phyloP scores from a whole-genome alignment of 495 filamentous ascomycete species.

The Trichoderma gamsii region DNA sequence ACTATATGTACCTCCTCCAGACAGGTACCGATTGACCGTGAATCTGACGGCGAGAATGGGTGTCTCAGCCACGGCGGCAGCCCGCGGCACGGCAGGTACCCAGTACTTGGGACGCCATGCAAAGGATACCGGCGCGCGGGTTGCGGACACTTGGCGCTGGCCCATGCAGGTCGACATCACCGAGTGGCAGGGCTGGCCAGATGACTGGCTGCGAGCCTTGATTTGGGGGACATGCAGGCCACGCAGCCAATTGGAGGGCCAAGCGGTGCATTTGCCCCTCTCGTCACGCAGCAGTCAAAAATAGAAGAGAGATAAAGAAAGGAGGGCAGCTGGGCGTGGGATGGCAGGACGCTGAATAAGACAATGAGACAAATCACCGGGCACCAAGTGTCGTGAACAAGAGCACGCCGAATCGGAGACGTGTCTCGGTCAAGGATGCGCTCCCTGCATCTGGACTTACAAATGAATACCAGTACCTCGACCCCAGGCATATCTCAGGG shows the following conservation, averaged over 20 bases:
- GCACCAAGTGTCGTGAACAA: conserved; percentile 12
- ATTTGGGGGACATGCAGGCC: not conserved
- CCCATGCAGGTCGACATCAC: conserved; percentile 7
- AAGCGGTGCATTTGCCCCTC: not conserved
- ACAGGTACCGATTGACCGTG: conserved; percentile 10
- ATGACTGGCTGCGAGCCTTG: not conserved
- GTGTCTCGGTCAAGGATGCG: not conserved
- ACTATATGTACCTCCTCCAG: conserved; percentile 8
- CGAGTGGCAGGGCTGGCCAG: not conserved
- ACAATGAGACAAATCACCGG: not conserved
- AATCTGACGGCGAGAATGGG: not conserved
- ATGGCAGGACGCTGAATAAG: not conserved
- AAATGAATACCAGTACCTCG: not conserved
- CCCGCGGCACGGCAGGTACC: not conserved
- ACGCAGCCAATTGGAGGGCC: not conserved
- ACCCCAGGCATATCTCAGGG: too few species aligned
- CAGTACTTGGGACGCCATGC: not conserved
- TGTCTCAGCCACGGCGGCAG: conserved; percentile 14
- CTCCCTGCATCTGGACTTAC: not conserved
- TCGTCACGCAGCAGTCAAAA: not conserved
- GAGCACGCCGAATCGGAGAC: not conserved
- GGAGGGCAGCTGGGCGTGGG: not conserved
- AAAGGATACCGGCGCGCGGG: not conserved
- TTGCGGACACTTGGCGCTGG: not conserved
- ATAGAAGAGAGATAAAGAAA: not conserved